These are phyloP conservation scores for Mycosarcoma maydis DNA, from an alignment of 1,284 basidiomycete genomes.

Conservation along the genomic window DNA sequence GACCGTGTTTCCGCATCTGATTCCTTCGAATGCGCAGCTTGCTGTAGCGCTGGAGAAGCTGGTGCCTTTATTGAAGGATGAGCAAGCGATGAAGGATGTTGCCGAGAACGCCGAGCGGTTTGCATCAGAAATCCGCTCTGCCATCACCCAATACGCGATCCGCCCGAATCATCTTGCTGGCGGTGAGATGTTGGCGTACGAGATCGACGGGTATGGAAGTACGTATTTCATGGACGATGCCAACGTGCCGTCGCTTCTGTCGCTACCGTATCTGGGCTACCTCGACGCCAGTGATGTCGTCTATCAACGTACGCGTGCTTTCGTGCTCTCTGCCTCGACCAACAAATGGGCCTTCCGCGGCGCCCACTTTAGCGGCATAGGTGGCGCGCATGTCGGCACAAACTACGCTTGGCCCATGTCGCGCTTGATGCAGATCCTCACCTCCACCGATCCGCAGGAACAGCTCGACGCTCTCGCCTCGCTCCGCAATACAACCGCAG, in stretches of 20 bases:
- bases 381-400: constrained; percentile 53
- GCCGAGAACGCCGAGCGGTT: constrained; percentile 19
- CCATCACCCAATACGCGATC: constrained; percentile 33
- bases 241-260: constrained; percentile 56
- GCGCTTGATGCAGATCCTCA: constrained; percentile 51
- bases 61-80: constrained; percentile 9
- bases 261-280: constrained; percentile 56
- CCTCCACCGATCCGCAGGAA: constrained; percentile 45
- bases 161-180: constrained; percentile 11
- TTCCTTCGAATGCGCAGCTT: constrained; percentile 52
- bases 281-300: constrained; percentile 20
- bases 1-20: constrained; percentile 50
- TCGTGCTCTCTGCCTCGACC: constrained; percentile 34
- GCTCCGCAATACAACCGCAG: constrained; percentile 53
- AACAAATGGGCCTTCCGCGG: constrained; percentile 59
- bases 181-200: constrained; percentile 54
- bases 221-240: constrained; percentile 59
- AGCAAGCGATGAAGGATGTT: constrained; percentile 21
- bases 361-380: constrained; percentile 40
- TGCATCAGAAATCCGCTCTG: constrained; percentile 29
- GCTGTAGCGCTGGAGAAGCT: constrained; percentile 42
- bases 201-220: constrained; percentile 58
- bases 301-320: constrained; percentile 49
- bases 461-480: constrained; percentile 36
- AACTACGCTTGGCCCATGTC: constrained; percentile 61